Evolutionary conservation across 2,329 filamentous ascomycete species (phyloP).

Genomic region (Fusarium tricinctum): DNA sequence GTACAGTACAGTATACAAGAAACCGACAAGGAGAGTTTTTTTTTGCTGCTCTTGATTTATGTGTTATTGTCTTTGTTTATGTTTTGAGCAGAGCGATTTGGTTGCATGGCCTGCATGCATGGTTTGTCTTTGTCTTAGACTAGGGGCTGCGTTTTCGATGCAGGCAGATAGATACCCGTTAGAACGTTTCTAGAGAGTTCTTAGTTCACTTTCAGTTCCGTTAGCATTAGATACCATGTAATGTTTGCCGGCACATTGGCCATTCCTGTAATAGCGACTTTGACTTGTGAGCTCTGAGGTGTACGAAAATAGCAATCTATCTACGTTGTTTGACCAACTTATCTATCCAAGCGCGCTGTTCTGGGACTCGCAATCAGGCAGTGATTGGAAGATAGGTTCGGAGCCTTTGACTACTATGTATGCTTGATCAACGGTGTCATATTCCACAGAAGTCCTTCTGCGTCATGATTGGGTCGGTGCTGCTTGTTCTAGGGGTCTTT

Average conservation of each 20-base stretch:
- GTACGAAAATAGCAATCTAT: not conserved
- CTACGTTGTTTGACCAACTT: not conserved
- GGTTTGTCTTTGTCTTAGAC: conserved; percentile 22
- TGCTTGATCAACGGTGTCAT: conserved; percentile 11
- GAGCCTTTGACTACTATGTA: not conserved
- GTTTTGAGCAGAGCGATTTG: conserved; percentile 22
- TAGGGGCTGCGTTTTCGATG: conserved; percentile 18
- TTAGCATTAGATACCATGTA: conserved; percentile 38
- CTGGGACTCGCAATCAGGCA: not conserved
- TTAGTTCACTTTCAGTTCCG: conserved; percentile 28
- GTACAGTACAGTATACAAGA: not conserved
- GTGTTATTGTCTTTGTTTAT: conserved; percentile 11
- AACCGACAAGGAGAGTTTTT: conserved; percentile 5
- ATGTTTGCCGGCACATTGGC: conserved; percentile 2
- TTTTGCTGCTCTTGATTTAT: conserved; percentile 5
- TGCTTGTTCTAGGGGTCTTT: not conserved
- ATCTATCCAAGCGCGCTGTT: not conserved
- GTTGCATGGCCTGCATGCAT: conserved; percentile 27
- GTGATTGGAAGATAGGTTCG: conserved; percentile 1
- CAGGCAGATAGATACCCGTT: conserved; percentile 48
- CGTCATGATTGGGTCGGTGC: conserved; percentile 3
- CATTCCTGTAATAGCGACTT: conserved; percentile 12
- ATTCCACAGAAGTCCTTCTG: conserved; percentile 8
- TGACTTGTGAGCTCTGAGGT: not conserved
- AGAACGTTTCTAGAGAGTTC: conserved; percentile 41